phyloP scores from a whole-genome alignment of 257 asterid species.

The Mentha longifolia region DNA sequence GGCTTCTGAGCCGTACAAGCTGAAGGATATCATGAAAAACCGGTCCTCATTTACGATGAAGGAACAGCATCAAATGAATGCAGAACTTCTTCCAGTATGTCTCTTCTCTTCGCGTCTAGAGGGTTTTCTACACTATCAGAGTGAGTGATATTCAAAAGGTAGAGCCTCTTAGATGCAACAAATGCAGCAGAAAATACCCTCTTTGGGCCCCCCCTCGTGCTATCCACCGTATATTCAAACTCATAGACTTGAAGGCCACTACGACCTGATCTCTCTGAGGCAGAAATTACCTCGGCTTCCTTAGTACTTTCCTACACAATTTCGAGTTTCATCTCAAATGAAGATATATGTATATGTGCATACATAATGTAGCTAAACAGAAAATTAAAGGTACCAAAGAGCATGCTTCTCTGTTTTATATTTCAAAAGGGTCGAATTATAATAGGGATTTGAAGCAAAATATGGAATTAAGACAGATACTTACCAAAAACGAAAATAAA shows the following conservation, averaged over 20 bases:
- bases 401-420: neutral
- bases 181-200: constrained; percentile 92
- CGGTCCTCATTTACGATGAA: constrained; percentile 39
- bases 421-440: neutral
- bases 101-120: constrained; percentile 54
- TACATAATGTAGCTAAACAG: neutral
- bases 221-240: constrained; percentile 87
- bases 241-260: constrained; percentile 82
- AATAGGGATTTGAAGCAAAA: neutral
- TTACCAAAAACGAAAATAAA: neutral
- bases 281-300: constrained; percentile 79
- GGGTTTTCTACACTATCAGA: constrained; percentile 72
- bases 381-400: neutral
- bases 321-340: neutral
- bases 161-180: constrained; percentile 78
- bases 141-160: constrained; percentile 71
- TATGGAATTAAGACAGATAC: neutral
- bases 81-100: constrained; percentile 66
- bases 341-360: neutral
- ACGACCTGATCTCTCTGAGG: constrained; percentile 64
- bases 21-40: constrained; percentile 6
- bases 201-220: constrained; percentile 90
- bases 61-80: constrained; percentile 76
- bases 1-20: constrained; percentile 19
- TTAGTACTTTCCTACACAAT: constrained; percentile 79